A percentile compares a stretch with the other conserved stretches of the same genome.
phyloP scores from a whole-genome alignment of 345 rosid species.

The Boechera divaricarpa region DNA sequence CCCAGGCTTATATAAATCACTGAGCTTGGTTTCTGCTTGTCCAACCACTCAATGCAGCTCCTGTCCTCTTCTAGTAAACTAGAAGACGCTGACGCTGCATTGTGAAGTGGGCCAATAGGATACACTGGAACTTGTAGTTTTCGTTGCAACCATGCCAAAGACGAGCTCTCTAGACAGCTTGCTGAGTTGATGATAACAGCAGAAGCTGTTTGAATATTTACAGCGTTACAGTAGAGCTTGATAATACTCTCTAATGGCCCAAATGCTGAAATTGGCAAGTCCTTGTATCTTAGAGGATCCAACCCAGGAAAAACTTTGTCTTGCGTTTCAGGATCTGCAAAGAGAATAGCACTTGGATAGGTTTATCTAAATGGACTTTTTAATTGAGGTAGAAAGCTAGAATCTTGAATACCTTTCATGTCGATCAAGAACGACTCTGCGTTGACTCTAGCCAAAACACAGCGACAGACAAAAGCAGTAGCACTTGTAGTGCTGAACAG shows the following conservation, averaged over 20 bases:
- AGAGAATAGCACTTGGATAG: not conserved
- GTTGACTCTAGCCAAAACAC: conserved; percentile 23
- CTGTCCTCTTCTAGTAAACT: conserved; percentile 53
- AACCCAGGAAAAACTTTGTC: conserved; percentile 36
- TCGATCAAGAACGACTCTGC: conserved; percentile 28
- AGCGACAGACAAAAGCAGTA: conserved; percentile 43
- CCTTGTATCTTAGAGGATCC: conserved; percentile 47
- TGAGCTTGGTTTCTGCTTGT: conserved; percentile 48
- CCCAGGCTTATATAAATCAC: conserved; percentile 75
- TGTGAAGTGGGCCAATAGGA: conserved; percentile 45
- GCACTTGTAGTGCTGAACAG: conserved; percentile 46
- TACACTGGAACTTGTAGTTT: conserved; percentile 44
- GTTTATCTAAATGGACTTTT: not conserved
- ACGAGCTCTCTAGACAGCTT: conserved; percentile 39
- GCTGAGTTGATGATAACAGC: conserved; percentile 44
- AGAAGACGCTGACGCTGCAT: conserved; percentile 34
- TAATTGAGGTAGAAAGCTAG: not conserved
- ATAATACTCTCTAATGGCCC: conserved; percentile 39
- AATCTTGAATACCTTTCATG: conserved; percentile 40
- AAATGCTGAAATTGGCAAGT: conserved; percentile 44
- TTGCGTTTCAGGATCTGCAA: conserved; percentile 22
- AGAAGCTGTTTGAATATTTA: conserved; percentile 42
- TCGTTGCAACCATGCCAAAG: conserved; percentile 36
- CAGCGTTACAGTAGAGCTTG: conserved; percentile 24
- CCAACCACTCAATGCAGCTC: conserved; percentile 58